Evolutionary conservation across 495 filamentous ascomycete species (phyloP).

Genomic region (Penicillium macrosclerotiorum): DNA sequence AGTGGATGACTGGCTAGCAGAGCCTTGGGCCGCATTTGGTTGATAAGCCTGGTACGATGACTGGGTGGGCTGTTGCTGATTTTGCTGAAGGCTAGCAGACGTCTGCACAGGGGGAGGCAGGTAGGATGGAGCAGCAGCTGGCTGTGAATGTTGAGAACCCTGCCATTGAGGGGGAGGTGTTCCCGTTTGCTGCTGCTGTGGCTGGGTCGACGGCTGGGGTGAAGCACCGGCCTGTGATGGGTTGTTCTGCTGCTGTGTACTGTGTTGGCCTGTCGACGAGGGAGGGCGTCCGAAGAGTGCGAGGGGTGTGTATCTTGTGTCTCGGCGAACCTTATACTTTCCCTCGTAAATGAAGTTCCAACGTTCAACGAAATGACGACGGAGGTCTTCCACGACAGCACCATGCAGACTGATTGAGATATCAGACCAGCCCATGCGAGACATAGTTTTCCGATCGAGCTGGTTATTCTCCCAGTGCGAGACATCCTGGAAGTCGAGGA

Average conservation of each 20-base stretch:
- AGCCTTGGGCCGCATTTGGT: conserved; percentile 1
- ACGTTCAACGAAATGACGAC: conserved; percentile 76
- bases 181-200: conserved; percentile 5
- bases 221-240: not conserved
- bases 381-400: conserved; percentile 73
- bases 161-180: conserved; percentile 12
- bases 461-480: conserved; percentile 83
- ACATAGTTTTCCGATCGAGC: conserved; percentile 72
- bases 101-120: conserved; percentile 9
- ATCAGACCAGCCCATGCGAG: conserved; percentile 94
- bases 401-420: conserved; percentile 80
- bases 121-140: conserved; percentile 5
- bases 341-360: conserved; percentile 92
- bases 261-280: conserved; percentile 20
- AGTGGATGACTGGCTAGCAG: not conserved
- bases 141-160: conserved; percentile 4
- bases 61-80: conserved; percentile 13
- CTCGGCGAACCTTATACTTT: conserved; percentile 71
- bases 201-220: no score
- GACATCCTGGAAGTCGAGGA: conserved; percentile 86
- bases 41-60: conserved; percentile 2
- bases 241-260: conserved; percentile 11
- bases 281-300: conserved; percentile 34
- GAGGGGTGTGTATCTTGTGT: conserved; percentile 60
- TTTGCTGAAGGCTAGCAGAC: conserved; percentile 8